Evolutionary conservation across 2,329 filamentous ascomycete genomes (phyloP), one percentile per base, ranked within the genome.

Genomic region (Ciborinia camelliae): DNA sequence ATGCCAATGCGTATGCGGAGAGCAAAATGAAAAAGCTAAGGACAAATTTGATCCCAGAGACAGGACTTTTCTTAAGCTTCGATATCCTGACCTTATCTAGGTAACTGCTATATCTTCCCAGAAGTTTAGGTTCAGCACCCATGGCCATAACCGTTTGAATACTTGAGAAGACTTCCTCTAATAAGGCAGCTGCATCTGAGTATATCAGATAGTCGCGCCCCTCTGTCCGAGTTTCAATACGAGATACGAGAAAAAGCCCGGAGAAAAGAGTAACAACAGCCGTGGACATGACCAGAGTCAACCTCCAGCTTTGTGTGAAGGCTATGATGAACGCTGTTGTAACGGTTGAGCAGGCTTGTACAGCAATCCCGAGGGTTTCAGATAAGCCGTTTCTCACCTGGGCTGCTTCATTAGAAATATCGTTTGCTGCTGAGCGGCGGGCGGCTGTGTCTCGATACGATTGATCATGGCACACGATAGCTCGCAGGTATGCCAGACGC

Each of bases 1-100:
- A 86, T 1, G 83, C 82, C 6, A 86, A 73, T 14, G 80, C 82
- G 71, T 85, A 85, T 3, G 81, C 82, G 4, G 81, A 79, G 15
- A 35, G 35, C 14, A 55, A 35, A n/a, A 55, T 23, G 18, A 55
- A 55, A 32, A 18, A 35, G 35, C 85, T 72, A 14, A 81, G 71
- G 28, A 82, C 82, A n/a, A 79, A 76, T 69, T 83, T 81, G 0
- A 81, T 75, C 10, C 80, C 82, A 48, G 79, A 76, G 1, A 78
- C 77, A 0, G 78, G 73, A 2, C 81, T 78, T 69, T 84, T 85
- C 65, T 81, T 80, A 64, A 81, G 72, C 5, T 78, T 81, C 51
- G 79, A 76, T 2, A 70, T 71, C 50, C 77, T 75, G 1, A 80
- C 77, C n/a, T 32, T n/a, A 23, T 55, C 35, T n/a, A 55, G 15